Evolutionary conservation across 306 rosid genomes (phyloP), one percentile per base, ranked within the genome.

Genomic region (Ammopiptanthus mongolicus): DNA sequence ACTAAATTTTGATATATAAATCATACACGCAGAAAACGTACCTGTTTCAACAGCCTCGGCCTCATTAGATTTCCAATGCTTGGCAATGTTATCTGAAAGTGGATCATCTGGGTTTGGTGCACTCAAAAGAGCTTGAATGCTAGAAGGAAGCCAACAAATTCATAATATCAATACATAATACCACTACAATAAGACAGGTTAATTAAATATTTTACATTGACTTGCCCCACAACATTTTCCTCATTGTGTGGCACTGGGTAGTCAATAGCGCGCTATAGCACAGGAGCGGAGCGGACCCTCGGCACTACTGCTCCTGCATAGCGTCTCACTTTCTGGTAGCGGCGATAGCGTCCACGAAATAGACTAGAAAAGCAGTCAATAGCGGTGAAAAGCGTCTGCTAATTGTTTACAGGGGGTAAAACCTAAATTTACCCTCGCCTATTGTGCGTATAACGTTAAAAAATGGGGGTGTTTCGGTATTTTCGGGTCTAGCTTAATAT

Each of bases 71-170:
- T 93, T 93, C 98, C 98, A 93, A 66, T 93, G 98, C 83, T 93
- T 93, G 2, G 98, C 98, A 31, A 93, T 91, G 84, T 93, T 93
- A 85, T 93, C 98, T 5, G 98, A 93, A 36, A 93, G 98, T 1
- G 98, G 98, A 71, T 93, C 98, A 10, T 93, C 98, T 1, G 98
- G 98, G 78, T 93, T 93, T 14, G 98, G 98, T 31, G 98, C 98
- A 78, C 98, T 93, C 74, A 93, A 84, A 73, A 93, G 98, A 1
- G 98, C 98, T 87, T 93, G 98, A 73, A 93, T 91, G 63, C 98
- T 93, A 47, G 10, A 42, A 72, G 42, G 55, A 70, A 34, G 15
- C 55, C 48, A 50, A 31, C 2, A 66, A 50, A 4, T 41, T 25
- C 50, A 25, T 34, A 65, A 28, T 3, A 69, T 73, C 65, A 82